Conservation (phyloP, 1,284 basidiomycete genomes). For the Apiotrichum gamsii region DNA sequence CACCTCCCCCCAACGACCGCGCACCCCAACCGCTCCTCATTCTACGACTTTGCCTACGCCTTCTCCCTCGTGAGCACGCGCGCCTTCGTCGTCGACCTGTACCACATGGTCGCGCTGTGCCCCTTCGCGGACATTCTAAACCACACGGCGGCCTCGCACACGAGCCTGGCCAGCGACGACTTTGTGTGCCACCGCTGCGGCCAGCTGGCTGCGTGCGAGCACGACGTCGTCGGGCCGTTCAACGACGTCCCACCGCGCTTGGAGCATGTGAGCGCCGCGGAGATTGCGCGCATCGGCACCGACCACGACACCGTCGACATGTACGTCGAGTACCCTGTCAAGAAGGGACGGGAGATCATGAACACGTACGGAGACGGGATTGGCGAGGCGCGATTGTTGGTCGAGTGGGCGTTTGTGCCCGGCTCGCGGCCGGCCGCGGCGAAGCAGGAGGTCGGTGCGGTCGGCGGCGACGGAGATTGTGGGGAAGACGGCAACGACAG, state of each 20-base stretch:
- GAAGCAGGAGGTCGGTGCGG: background rate
- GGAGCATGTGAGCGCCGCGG: slow-evolving; percentile 20
- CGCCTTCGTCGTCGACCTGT: slow-evolving; percentile 79
- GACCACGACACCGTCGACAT: slow-evolving; percentile 41
- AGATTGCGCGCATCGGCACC: slow-evolving; percentile 7
- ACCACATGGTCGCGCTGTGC: slow-evolving; percentile 77
- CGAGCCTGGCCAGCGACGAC: slow-evolving; percentile 60
- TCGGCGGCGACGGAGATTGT: background rate
- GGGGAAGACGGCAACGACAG: background rate
- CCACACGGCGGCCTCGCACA: slow-evolving; percentile 49
- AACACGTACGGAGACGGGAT: slow-evolving; percentile 74
- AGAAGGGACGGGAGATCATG: slow-evolving; percentile 60
- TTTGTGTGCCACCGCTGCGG: slow-evolving; percentile 78
- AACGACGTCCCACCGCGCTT: slow-evolving; percentile 19
- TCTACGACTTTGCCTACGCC: slow-evolving; percentile 60
- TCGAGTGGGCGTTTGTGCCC: slow-evolving; percentile 63
- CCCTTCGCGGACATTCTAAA: slow-evolving; percentile 90
- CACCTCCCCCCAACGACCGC: slow-evolving; percentile 26
- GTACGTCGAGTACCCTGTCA: slow-evolving; percentile 27
- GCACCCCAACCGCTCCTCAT: slow-evolving; percentile 32
- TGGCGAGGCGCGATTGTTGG: slow-evolving; percentile 63
- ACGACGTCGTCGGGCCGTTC: slow-evolving; percentile 52
- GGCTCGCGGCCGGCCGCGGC: slow-evolving; percentile 18
- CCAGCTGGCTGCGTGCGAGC: slow-evolving; percentile 62
- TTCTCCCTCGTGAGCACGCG: slow-evolving; percentile 78